Conservation (phyloP, 2,329 filamentous ascomycete genomes). For the Fusarium cicatricum region DNA sequence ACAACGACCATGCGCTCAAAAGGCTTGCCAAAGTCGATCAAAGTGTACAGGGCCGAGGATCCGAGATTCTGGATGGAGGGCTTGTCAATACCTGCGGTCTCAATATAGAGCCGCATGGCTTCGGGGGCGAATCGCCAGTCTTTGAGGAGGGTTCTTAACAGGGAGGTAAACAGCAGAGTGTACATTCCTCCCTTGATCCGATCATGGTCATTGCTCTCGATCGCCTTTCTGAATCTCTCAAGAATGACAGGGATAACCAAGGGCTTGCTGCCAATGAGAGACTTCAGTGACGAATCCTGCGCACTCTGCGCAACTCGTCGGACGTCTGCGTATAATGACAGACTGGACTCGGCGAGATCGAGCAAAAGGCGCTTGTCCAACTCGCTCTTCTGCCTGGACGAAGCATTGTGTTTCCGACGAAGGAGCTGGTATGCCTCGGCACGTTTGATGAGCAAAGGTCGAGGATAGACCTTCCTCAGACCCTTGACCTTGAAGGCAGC, state of each 20-base stretch:
- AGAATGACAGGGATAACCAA: constrained; percentile 91
- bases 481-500: constrained; percentile 95
- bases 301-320: constrained; percentile 92
- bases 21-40: constrained; percentile 91
- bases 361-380: constrained; percentile 85
- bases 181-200: constrained; percentile 96
- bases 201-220: constrained; percentile 83
- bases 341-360: constrained; percentile 87
- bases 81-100: constrained; percentile 89
- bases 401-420: constrained; percentile 91
- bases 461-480: constrained; percentile 88
- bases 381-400: constrained; percentile 86
- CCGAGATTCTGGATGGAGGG: constrained; percentile 92
- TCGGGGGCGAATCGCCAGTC: constrained; percentile 96
- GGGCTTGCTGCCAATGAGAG: constrained; percentile 85
- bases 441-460: constrained; percentile 88
- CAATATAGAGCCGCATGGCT: constrained; percentile 89
- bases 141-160: constrained; percentile 85
- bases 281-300: constrained; percentile 91
- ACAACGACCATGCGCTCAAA: constrained; percentile 87
- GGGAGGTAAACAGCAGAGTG: constrained; percentile 85
- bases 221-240: constrained; percentile 77
- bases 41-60: constrained; percentile 79
- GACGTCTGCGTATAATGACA: constrained; percentile 94
- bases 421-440: constrained; percentile 95